Base-by-base conservation (phyloP, 1,284 basidiomycete species). In the Naganishia sp. region DNA sequence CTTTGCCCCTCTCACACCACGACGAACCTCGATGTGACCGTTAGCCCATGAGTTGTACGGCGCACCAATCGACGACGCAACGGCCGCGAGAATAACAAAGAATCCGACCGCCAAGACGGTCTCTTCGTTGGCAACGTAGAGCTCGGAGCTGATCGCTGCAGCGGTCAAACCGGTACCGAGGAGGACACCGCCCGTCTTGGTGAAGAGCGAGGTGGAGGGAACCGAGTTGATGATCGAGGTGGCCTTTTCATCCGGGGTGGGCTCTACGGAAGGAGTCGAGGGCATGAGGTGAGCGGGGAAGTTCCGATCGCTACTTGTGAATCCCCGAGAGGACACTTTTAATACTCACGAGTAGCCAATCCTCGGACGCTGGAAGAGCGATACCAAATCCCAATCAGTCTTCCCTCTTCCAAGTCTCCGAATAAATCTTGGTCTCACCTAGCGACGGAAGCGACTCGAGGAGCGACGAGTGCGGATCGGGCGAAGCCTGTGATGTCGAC, bases 81-180 rank as follows among this genome's bases (percentile, higher is more conserved):
- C 86, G 80, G 89, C 90, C 36, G 87, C 85, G 73, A 95, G 87
- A 78, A 98, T 87, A 75, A 96, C 89, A 73, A 91, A 84, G 74
- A 90, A 92, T 59, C 90, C 94, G 63, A 88, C 83, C 48, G 88
- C 85, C 46, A 94, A 84, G 68, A 94, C 87, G 43, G 90, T 88
- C 84, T 96, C 94, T 82, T 97, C 94, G 81, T 97, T 97, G 76
- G 95, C 87, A 68, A 99, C 95, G 80, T 97, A 98, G 66, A 98
- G 87, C 83, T 99, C 95, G 80, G 94, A 90, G 46, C 93, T 96
- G 82, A 98, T 94, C 77, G 94, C 94, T 23, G 93, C 87, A 33
- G 94, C 95, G 69, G 89, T 83, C 69, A 93, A 84, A 77, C 92
- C 94, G 46, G 92, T 91, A 75, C 93, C 92, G 70, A 97, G 87